Evolutionary conservation across 768 basidiomycete genomes (phyloP), one percentile per base, ranked within the genome.

Genomic region (Lentinula edodes): DNA sequence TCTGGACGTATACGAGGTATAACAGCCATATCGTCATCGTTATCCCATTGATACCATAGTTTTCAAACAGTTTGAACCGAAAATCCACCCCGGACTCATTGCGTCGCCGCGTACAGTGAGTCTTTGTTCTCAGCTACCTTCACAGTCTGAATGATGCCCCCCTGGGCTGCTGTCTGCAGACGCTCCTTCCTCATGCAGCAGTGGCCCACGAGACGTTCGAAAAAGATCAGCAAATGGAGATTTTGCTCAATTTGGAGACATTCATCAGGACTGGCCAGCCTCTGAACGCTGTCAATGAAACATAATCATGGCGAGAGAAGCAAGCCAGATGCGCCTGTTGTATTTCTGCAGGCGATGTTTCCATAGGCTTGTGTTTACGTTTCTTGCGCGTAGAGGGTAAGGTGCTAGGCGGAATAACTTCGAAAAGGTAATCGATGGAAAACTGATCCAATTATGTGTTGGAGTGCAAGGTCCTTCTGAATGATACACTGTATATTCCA

Each of bases 1-100:
- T 41, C 51, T 66, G 45, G 66, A 67, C 39, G 66, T 67, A 43
- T 65, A 64, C 38, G 66, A 67, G 50, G 60, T 50, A 51, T 15
- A 8, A 34, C 0, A 12, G 2, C 5, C 45, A 12, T 23, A 43
- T 23, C 12, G 18, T 32, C 4, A 20, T 45, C 18, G 3, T 20
- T 32, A 43, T 6, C 0, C 20, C 9, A 43, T 38, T 3, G 6
- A 41, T 36, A 54, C 38, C 13, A 8, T 8, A 34, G 16, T 35
- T 18, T 41, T n/a, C 34, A 20, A 10, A 20, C 3, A 56, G 55
- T 42, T 42, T 23, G 66, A 67, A 51, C 66, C 66, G 2, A 55
- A 10, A 12, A 65, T 67, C 20, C 63, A 67, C 43, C 62, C 64
- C 0, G 65, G 66, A 6, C 65, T 67, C 18, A 28, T 56, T 42